These are phyloP conservation scores for Asterella californica DNA, from an alignment of 225 moss, liverwort and hornwort species.

Conservation along the genomic window DNA sequence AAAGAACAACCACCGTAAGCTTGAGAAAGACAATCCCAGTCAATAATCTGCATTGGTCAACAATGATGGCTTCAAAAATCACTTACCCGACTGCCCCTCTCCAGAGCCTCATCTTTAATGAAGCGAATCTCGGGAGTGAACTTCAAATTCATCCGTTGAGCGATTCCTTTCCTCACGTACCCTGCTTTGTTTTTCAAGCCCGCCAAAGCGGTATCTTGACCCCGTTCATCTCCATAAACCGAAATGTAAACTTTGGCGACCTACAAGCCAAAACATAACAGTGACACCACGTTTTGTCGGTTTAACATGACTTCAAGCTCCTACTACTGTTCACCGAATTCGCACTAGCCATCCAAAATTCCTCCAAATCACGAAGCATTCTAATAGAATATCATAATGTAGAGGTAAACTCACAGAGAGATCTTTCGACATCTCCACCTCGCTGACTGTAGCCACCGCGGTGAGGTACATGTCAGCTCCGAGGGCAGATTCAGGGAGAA, in stretches of 20 bases:
- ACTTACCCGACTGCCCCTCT: slow-evolving; percentile 83
- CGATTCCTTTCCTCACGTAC: slow-evolving; percentile 88
- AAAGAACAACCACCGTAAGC: neutral
- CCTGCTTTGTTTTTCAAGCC: slow-evolving; percentile 77
- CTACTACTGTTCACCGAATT: neutral
- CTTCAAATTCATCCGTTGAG: slow-evolving; percentile 87
- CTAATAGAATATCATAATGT: no score
- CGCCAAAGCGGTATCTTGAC: slow-evolving; percentile 80
- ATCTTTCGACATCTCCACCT: slow-evolving; percentile 90
- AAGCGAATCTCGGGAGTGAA: slow-evolving; percentile 93
- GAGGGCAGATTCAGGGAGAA: slow-evolving; percentile 81
- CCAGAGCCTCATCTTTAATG: slow-evolving; percentile 83
- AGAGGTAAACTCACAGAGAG: slow-evolving; percentile 49
- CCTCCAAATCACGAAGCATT: neutral
- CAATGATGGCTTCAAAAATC: neutral
- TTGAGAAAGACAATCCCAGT: neutral
- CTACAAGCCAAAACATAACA: slow-evolving; percentile 37
- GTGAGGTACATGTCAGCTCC: slow-evolving; percentile 98
- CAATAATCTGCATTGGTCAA: no score
- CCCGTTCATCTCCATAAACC: slow-evolving; percentile 85
- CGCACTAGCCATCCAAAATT: neutral
- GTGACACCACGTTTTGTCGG: neutral
- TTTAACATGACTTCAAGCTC: neutral
- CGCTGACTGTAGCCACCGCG: slow-evolving; percentile 83
- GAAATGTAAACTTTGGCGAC: slow-evolving; percentile 97